Evolutionary conservation across 1,284 basidiomycete species (phyloP).

Genomic region (Papiliotrema terrestris): DNA sequence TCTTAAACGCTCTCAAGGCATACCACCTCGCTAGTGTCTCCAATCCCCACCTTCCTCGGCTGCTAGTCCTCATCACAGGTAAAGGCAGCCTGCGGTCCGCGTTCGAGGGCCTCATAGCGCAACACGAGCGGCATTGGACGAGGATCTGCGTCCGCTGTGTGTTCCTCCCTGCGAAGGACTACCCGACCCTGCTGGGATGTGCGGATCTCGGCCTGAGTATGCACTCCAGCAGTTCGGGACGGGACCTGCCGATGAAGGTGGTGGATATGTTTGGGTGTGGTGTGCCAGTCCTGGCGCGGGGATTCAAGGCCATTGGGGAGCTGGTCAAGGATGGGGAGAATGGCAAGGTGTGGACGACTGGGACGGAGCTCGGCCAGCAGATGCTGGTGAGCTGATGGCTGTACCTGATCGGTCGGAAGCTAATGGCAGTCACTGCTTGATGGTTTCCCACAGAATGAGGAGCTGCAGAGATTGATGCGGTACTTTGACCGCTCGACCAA

Average conservation of each 20-base stretch:
- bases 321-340: constrained; percentile 80
- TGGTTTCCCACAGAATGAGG: constrained; percentile 59
- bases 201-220: constrained; percentile 89
- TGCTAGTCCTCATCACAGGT: constrained; percentile 85
- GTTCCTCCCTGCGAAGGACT: constrained; percentile 85
- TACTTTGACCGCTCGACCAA: constrained; percentile 15
- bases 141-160: constrained; percentile 78
- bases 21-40: constrained; percentile 26
- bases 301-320: constrained; percentile 81
- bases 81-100: constrained; percentile 73
- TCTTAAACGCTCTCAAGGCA: constrained; percentile 70
- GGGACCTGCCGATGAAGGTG: constrained; percentile 98
- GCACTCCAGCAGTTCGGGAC: constrained; percentile 82
- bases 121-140: constrained; percentile 65
- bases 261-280: constrained; percentile 99
- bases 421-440: constrained; percentile 56
- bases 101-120: constrained; percentile 67
- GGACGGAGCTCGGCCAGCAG: constrained; percentile 66
- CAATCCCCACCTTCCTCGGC: constrained; percentile 58
- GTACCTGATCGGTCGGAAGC: background rate
- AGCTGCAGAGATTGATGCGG: constrained; percentile 54
- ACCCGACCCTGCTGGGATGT: constrained; percentile 78
- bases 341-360: constrained; percentile 71
- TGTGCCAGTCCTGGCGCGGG: constrained; percentile 84
- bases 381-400: constrained; percentile 58